Percentiles rank a stretch among this genome's conserved stretches.
Conservation (phyloP, 495 filamentous ascomycete species). For the Talaromyces trachyspermus region DNA sequence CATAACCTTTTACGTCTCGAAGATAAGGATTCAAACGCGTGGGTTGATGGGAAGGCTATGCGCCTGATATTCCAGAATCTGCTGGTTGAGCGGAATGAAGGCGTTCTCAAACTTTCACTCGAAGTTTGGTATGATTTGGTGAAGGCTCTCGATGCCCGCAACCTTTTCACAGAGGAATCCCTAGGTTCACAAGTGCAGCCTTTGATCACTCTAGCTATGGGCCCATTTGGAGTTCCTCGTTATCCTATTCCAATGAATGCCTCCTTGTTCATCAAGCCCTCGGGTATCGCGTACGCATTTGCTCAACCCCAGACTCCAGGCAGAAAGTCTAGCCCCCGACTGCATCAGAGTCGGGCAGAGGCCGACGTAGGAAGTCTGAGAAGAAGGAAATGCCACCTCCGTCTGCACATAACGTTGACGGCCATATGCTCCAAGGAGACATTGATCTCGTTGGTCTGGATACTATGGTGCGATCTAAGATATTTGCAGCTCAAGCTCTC, state of each 20-base stretch:
- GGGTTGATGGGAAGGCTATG: conserved; percentile 84
- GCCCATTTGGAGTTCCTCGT: conserved; percentile 84
- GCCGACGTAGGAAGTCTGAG: conserved; percentile 74
- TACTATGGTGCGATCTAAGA: conserved; percentile 77
- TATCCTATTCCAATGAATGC: conserved; percentile 87
- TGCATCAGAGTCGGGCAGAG: conserved; percentile 33
- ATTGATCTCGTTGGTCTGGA: conserved; percentile 89
- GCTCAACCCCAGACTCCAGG: conserved; percentile 36
- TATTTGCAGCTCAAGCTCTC: conserved; percentile 76
- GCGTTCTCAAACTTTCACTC: conserved; percentile 67
- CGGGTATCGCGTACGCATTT: conserved; percentile 70
- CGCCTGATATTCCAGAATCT: conserved; percentile 91
- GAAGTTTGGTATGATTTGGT: conserved; percentile 81
- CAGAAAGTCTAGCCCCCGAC: conserved; percentile 54
- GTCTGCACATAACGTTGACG: conserved; percentile 87
- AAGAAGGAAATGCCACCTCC: conserved; percentile 66
- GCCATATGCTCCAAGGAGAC: conserved; percentile 95
- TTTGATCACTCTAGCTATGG: conserved; percentile 70
- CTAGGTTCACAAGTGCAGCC: conserved; percentile 56
- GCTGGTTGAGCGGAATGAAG: conserved; percentile 83
- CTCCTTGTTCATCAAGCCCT: conserved; percentile 83
- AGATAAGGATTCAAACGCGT: conserved; percentile 74
- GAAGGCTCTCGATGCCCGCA: conserved; percentile 50
- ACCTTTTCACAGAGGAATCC: conserved; percentile 59
- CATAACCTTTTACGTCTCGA: conserved; percentile 86